Evolutionary conservation across 2,329 filamentous ascomycete species (phyloP).

Genomic region (Fusarium nelsonii): DNA sequence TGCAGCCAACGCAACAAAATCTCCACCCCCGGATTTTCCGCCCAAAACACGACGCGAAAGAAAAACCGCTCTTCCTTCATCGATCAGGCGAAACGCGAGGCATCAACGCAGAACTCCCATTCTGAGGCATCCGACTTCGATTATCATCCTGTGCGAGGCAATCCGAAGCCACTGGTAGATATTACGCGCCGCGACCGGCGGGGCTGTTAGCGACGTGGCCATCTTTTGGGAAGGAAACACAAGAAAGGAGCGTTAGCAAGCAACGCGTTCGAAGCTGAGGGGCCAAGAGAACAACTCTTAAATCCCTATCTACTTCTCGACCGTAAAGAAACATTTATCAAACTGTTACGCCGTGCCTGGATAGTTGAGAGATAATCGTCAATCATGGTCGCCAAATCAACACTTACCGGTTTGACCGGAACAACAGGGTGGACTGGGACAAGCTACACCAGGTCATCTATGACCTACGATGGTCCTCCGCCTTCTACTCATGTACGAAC

Average conservation of each 20-base stretch:
- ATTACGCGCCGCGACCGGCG: conserved; percentile 32
- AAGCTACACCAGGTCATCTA: conserved; percentile 55
- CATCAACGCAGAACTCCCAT: conserved; percentile 26
- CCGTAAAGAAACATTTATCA: neutral
- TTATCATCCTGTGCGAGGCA: conserved; percentile 25
- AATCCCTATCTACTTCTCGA: neutral
- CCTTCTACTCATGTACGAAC: conserved; percentile 63
- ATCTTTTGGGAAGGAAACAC: conserved; percentile 4
- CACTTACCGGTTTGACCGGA: conserved; percentile 50
- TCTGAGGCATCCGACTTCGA: conserved; percentile 10
- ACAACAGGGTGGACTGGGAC: conserved; percentile 39
- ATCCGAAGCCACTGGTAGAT: conserved; percentile 33
- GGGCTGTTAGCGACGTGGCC: conserved; percentile 45
- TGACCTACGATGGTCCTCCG: conserved; percentile 58
- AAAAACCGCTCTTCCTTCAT: neutral
- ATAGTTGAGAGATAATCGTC: conserved; percentile 4
- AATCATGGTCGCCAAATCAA: conserved; percentile 48
- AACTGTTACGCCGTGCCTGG: neutral
- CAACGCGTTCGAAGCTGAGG: neutral
- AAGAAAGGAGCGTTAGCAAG: neutral
- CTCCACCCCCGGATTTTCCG: conserved; percentile 28
- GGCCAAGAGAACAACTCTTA: neutral
- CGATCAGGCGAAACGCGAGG: conserved; percentile 24
- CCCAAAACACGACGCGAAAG: conserved; percentile 20
- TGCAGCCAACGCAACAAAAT: conserved; percentile 27